Percentiles rank a stretch among this genome's conserved stretches.
phyloP scores from a whole-genome alignment of 1,139 yeast species.

The Debaryomycetaceae sp. region DNA sequence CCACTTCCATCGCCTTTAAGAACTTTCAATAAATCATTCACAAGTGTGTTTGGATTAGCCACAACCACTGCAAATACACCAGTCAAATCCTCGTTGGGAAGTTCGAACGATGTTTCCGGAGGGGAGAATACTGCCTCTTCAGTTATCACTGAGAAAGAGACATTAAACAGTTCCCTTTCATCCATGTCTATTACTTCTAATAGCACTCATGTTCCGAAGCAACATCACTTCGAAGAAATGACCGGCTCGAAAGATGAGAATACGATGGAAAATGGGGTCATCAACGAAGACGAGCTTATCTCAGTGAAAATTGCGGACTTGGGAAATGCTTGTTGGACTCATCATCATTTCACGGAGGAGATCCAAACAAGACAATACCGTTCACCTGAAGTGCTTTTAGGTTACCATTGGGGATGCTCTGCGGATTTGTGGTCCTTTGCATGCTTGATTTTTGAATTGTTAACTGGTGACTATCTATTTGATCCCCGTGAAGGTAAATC shows the following conservation, averaged over 20 bases:
- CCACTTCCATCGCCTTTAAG: slow-evolving; percentile 79
- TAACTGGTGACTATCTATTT: slow-evolving; percentile 48
- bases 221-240: slow-evolving; percentile 1
- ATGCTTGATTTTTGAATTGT: slow-evolving; percentile 42
- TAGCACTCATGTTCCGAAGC: slow-evolving; percentile 15
- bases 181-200: slow-evolving; percentile 36
- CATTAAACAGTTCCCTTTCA: slow-evolving; percentile 38
- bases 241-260: slow-evolving; percentile 8
- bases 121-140: background rate
- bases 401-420: slow-evolving; percentile 50
- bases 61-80: slow-evolving; percentile 44
- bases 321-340: slow-evolving; percentile 50
- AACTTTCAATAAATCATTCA: slow-evolving; percentile 38
- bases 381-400: slow-evolving; percentile 45
- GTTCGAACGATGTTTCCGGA: slow-evolving; percentile 7
- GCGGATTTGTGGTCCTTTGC: slow-evolving; percentile 51
- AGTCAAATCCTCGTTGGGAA: slow-evolving; percentile 19
- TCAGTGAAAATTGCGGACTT: slow-evolving; percentile 50
- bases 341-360: slow-evolving; percentile 49
- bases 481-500: slow-evolving; percentile 48
- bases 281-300: slow-evolving; percentile 45
- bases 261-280: slow-evolving; percentile 12
- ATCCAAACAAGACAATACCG: slow-evolving; percentile 50
- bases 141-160: slow-evolving; percentile 9
- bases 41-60: slow-evolving; percentile 37